phyloP scores from a whole-genome alignment of 768 basidiomycete species.

The Ephemerocybe angulata region DNA sequence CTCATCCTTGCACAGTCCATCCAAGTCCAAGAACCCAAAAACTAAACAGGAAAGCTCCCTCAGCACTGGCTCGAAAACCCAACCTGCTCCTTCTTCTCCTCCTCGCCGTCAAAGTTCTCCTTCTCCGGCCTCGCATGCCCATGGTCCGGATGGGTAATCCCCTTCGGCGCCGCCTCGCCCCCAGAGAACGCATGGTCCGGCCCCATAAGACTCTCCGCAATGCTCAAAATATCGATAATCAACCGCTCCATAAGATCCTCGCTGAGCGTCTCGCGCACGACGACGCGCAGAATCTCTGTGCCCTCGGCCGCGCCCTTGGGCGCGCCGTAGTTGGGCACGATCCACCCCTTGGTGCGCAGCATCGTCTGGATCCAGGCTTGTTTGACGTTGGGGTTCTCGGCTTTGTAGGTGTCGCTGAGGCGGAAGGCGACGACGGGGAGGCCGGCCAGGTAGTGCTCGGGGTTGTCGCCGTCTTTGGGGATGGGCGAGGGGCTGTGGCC shows the following conservation, averaged over 20 bases:
- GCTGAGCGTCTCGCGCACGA: constrained; percentile 54
- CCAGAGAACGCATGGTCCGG: constrained; percentile 25
- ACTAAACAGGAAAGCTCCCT: constrained; percentile 2
- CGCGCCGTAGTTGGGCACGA: constrained; percentile 57
- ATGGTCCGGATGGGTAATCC: constrained; percentile 34
- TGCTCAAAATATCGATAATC: constrained; percentile 46
- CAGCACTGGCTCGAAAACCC: constrained; percentile 41
- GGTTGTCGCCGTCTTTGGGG: constrained; percentile 31
- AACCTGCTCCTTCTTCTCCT: constrained; percentile 23
- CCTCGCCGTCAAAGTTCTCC: constrained; percentile 33
- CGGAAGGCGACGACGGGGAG: constrained; percentile 63
- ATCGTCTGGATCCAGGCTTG: constrained; percentile 51
- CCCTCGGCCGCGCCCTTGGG: constrained; percentile 49
- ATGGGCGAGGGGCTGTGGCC: neutral
- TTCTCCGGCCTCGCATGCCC: constrained; percentile 39
- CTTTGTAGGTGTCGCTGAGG: constrained; percentile 49
- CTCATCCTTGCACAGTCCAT: too few species aligned
- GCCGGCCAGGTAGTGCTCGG: constrained; percentile 45
- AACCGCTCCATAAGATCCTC: constrained; percentile 50
- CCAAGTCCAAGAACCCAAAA: too few species aligned
- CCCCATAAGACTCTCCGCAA: constrained; percentile 47
- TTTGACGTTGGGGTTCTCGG: constrained; percentile 49
- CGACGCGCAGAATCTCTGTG: constrained; percentile 58
- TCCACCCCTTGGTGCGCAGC: constrained; percentile 54
- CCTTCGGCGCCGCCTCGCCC: constrained; percentile 15